Evolutionary conservation across 1,139 yeast genomes (phyloP).

Genomic region (Protomyces gravidus): DNA sequence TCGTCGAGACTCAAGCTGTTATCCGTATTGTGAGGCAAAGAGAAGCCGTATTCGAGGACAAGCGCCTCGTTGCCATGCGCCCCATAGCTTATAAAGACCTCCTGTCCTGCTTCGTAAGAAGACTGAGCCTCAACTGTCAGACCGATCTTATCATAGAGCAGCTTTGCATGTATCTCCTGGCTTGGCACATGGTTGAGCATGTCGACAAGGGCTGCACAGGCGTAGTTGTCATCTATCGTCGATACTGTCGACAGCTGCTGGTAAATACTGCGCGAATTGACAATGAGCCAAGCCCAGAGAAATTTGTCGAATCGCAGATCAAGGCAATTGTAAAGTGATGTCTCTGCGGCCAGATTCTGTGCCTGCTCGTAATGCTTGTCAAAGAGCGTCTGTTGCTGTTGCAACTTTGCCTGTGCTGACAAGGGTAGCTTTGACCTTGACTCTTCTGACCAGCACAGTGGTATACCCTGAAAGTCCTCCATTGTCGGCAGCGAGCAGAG

Average conservation of each 20-base stretch:
- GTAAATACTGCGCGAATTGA: conserved; percentile 29
- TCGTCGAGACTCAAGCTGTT: conserved; percentile 13
- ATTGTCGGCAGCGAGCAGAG: conserved; percentile 7
- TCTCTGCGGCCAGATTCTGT: not conserved
- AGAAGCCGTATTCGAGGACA: conserved; percentile 28
- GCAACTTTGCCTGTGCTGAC: not conserved
- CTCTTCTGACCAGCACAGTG: conserved; percentile 4
- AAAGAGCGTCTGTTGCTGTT: conserved; percentile 2
- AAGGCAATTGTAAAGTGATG: not conserved
- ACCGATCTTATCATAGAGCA: conserved; percentile 14
- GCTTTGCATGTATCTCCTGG: conserved; percentile 4
- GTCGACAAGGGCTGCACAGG: conserved; percentile 29
- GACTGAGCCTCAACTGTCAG: conserved; percentile 12
- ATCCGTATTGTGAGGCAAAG: conserved; percentile 9
- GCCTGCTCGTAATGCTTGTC: conserved; percentile 5
- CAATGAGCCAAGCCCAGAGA: conserved; percentile 29
- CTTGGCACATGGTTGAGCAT: conserved; percentile 28
- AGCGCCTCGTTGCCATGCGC: conserved; percentile 27
- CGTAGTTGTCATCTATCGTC: conserved; percentile 25
- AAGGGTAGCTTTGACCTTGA: not conserved
- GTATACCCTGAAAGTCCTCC: conserved; percentile 1
- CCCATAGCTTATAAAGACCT: conserved; percentile 27
- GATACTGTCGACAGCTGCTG: conserved; percentile 9
- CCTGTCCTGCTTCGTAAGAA: conserved; percentile 15
- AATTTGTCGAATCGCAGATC: not conserved